Conservation (phyloP, 805 yeast genomes). For the Candida xyloterini region DNA sequence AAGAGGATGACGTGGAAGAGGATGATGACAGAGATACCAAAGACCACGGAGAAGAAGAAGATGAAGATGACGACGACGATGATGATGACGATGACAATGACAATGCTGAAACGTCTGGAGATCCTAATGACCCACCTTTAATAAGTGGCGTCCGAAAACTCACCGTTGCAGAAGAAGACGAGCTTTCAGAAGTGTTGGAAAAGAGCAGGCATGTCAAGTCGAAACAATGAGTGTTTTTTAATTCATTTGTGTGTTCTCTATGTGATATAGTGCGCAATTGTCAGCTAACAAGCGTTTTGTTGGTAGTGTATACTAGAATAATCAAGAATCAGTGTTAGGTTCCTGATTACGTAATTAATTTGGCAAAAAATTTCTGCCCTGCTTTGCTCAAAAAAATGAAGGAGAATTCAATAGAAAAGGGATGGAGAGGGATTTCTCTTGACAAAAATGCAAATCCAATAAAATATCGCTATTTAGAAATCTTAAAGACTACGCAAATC, state of each 20-base stretch:
- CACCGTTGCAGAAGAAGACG: constrained; percentile 34
- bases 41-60: constrained; percentile 30
- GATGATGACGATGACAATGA: constrained; percentile 41
- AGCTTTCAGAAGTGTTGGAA: constrained; percentile 17
- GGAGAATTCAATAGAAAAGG: constrained; percentile 12
- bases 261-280: neutral
- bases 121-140: constrained; percentile 19
- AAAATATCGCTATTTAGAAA: neutral
- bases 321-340: no score
- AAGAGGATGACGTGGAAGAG: constrained; percentile 45
- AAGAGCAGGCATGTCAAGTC: neutral
- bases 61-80: constrained; percentile 44
- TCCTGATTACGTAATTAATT: constrained; percentile 2
- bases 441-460: neutral
- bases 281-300: neutral
- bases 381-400: constrained; percentile 6
- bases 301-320: neutral
- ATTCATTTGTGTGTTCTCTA: neutral
- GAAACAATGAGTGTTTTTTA: neutral
- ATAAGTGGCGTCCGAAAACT: constrained; percentile 25
- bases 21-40: constrained; percentile 31
- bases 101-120: constrained; percentile 29
- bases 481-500: neutral
- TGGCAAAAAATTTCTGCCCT: constrained; percentile 4
- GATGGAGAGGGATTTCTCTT: constrained; percentile 9